Evolutionary conservation across 2,329 filamentous ascomycete species (phyloP).

Genomic region (Microdochium nivale): DNA sequence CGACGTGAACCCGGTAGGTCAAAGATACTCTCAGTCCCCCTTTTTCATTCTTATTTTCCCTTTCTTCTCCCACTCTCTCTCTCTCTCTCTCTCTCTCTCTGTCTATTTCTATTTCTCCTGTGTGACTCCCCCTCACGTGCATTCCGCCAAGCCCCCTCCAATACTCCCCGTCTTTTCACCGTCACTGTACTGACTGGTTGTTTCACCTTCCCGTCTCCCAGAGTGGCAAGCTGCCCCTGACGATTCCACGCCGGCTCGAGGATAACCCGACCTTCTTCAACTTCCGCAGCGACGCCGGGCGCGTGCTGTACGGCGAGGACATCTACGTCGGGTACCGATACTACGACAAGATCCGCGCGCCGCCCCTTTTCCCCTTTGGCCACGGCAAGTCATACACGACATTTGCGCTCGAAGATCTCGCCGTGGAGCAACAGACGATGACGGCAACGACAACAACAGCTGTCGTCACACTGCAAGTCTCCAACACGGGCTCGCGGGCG

Average conservation of each 20-base stretch:
- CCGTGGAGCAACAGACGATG: slow-evolving; percentile 28
- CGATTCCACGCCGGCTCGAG: slow-evolving; percentile 55
- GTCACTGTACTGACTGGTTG: too few species aligned
- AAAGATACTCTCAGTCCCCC: too few species aligned
- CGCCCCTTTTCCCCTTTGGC: slow-evolving; percentile 62
- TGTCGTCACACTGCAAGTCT: slow-evolving; percentile 30
- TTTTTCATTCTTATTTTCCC: too few species aligned
- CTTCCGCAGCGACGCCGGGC: slow-evolving; percentile 62
- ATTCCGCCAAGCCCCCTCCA: too few species aligned
- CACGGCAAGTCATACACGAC: slow-evolving; percentile 66
- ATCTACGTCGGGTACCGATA: slow-evolving; percentile 66
- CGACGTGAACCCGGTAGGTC: slow-evolving; percentile 52
- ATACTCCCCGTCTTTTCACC: too few species aligned
- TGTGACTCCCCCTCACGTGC: too few species aligned
- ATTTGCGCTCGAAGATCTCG: slow-evolving; percentile 53
- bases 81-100: too few species aligned
- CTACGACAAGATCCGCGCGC: slow-evolving; percentile 54
- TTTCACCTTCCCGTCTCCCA: too few species aligned
- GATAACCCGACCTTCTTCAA: slow-evolving; percentile 65
- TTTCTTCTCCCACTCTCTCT: too few species aligned
- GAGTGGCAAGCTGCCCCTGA: slow-evolving; percentile 60
- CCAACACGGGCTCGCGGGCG: slow-evolving; percentile 44
- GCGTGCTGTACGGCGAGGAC: slow-evolving; percentile 63
- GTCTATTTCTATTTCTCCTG: too few species aligned
- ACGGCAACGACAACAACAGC: slow-evolving; percentile 16